These are phyloP conservation scores for Martensiomyces pterosporus DNA, from an alignment of 192 early-diverging fungal genomes.

Conservation along the genomic window DNA sequence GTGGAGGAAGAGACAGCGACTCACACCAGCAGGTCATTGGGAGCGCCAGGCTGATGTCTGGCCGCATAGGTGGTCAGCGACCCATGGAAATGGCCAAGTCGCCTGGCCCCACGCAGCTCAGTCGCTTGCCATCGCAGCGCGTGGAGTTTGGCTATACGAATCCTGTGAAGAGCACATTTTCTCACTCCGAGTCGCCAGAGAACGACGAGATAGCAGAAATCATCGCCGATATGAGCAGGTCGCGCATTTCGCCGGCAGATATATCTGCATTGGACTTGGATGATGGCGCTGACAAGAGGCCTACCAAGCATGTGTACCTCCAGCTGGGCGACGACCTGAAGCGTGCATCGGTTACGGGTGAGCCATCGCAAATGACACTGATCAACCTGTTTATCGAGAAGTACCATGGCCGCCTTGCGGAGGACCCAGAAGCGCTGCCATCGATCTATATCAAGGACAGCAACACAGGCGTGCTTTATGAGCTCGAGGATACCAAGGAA, in stretches of 20 bases:
- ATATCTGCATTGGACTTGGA: conserved; percentile 7
- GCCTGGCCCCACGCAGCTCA: conserved; percentile 7
- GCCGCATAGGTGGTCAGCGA: not conserved
- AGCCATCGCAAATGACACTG: conserved; percentile 55
- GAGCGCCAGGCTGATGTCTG: conserved; percentile 11
- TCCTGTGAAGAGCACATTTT: conserved; percentile 13
- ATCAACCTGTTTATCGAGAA: conserved; percentile 72
- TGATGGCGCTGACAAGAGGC: not conserved
- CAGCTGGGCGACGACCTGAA: conserved; percentile 64
- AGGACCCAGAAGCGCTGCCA: conserved; percentile 57
- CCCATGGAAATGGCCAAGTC: conserved; percentile 7
- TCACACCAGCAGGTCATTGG: not conserved
- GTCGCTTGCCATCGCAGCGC: conserved; percentile 21
- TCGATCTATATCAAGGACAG: conserved; percentile 65
- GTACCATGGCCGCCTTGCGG: conserved; percentile 58
- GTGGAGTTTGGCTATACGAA: conserved; percentile 37
- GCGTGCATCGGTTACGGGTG: conserved; percentile 52
- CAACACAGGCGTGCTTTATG: conserved; percentile 54
- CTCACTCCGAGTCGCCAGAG: conserved; percentile 23
- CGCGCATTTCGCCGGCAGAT: conserved; percentile 12
- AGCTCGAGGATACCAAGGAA: conserved; percentile 61
- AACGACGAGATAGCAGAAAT: conserved; percentile 44
- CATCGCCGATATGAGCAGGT: conserved; percentile 45
- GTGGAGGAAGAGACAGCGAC: too few species aligned
- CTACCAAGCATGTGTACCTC: conserved; percentile 45